Base-by-base conservation (phyloP, 2,329 filamentous ascomycete genomes). In the Calonectria fujianensis region DNA sequence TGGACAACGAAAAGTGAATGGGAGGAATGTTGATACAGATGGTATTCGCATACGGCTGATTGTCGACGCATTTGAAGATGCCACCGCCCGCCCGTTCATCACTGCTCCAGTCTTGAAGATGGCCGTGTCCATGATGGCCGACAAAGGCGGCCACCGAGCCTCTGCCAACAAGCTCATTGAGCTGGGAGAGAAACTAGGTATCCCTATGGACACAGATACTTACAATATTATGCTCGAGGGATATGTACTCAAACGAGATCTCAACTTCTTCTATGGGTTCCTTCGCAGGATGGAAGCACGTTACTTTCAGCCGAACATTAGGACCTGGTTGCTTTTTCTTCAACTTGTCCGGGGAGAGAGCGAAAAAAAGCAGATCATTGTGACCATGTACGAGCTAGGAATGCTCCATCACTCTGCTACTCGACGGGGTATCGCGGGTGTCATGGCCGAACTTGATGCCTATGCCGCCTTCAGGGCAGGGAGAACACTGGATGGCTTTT, bases 311-410 rank as follows among this genome's bases (percentile, higher is more conserved):
- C 87, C 89, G 5, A 86, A 89, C 63, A 79, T 86, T 4, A 80
- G 82, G 20, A 90, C 89, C 0, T 91, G 89, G 89, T 76, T 87
- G 3, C 82, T 87, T 5, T 88, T 90, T 73, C 81, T 91, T 24
- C 82, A 84, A n/a, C 83, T 90, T 57, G 89, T 94, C 72, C 89
- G 91, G 82, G 89, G 89, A 14, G 91, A 93, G 80, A 88, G 90
- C n/a, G 86, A 88, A 65, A 85, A 85, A 67, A 85, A 86, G 31
- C 86, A 88, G 76, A 82, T 89, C 37, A 80, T 90, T 37, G 84
- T 85, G 16, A 83, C 84, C 72, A 90, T 91, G 88, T 83, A 87
- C 70, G 81, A 85, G 45, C 82, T 85, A 24, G 86, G 86, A 31
- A 83, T 90, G 64, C 83, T 90, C 51, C 79, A 84, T 10, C 83